Evolutionary conservation across 1,284 basidiomycete genomes (phyloP), one percentile per base, ranked within the genome.

Genomic region (Inonotus obliquus): DNA sequence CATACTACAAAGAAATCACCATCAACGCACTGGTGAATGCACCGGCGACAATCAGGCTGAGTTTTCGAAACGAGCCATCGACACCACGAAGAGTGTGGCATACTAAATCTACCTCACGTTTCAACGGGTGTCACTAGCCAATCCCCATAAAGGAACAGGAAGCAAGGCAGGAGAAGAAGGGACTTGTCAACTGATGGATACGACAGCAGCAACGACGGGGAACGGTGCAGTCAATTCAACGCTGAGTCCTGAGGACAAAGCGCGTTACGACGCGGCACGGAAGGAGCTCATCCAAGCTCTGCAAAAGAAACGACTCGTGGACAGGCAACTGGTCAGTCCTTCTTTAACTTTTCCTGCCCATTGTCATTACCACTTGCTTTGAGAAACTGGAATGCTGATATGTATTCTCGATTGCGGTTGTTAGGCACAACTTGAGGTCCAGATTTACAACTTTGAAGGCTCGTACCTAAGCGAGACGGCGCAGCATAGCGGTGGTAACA

Each of bases 391-490:
- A 13, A 10, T 49, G 27, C 11, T 21, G 10, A 9, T 19, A 29
- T n/a, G 51, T 35, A 32, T 35, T 17, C 3, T 48, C n/a, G 13
- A 27, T 37, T 17, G 13, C 19, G 54, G 37, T 54, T 61, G 53
- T 25, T 60, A 91, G 89, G 85, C 87, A 14, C 80, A 84, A 66
- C 76, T 89, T 57, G 90, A 92, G 72, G 75, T 83, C 32, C 82
- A 89, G 67, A 88, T 92, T 65, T 88, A 88, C 74, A 84, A 82
- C 64, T 78, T 89, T 29, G 90, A 92, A 71, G 82, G 81, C 11
- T 74, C 79, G 0, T 92, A 92, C 72, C 75, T 92, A 48, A 81
- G 82, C 9, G 91, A 92, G 59, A 91, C 90, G 1, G 81, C 84
- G 0, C 76, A 78, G 0, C 85, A 87, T 65, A 85, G 82, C 66